Evolutionary conservation across 2,329 filamentous ascomycete species (phyloP).

Genomic region (Penicillium hordei): DNA sequence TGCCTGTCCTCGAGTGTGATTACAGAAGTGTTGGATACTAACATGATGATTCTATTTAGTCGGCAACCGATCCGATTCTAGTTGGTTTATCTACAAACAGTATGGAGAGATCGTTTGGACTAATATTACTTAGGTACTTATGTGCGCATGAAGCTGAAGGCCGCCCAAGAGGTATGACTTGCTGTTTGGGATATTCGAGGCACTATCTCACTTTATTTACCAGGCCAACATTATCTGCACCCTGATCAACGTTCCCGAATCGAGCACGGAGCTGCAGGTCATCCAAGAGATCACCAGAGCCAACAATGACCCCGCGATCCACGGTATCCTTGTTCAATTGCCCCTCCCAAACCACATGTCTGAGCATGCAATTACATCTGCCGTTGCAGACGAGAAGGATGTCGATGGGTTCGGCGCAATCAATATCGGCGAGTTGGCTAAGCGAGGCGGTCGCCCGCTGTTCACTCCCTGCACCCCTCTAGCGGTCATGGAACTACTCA

Average conservation of each 20-base stretch:
- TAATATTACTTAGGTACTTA: slow-evolving; percentile 68
- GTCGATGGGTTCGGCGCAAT: slow-evolving; percentile 92
- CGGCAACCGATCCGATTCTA: slow-evolving; percentile 87
- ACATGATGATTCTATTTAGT: slow-evolving; percentile 54
- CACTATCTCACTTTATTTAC: slow-evolving; percentile 8
- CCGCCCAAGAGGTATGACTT: slow-evolving; percentile 73
- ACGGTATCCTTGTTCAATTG: slow-evolving; percentile 92
- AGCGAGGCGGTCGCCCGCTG: slow-evolving; percentile 82
- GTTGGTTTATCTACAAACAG: slow-evolving; percentile 53
- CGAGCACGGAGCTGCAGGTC: slow-evolving; percentile 80
- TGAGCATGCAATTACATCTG: slow-evolving; percentile 85
- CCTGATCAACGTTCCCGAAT: slow-evolving; percentile 77
- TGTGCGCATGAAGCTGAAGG: slow-evolving; percentile 99
- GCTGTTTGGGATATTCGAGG: background rate
- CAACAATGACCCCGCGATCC: slow-evolving; percentile 82
- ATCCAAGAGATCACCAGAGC: slow-evolving; percentile 75
- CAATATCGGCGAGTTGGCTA: slow-evolving; percentile 96
- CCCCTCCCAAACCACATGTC: slow-evolving; percentile 86
- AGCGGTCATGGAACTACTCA: slow-evolving; percentile 89
- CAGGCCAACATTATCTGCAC: slow-evolving; percentile 88
- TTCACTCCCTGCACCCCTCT: slow-evolving; percentile 97
- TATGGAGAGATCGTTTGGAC: background rate
- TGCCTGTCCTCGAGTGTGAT: slow-evolving; percentile 4
- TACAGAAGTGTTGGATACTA: background rate
- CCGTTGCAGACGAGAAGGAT: slow-evolving; percentile 91